These are phyloP conservation scores for Dendrobium officinale DNA, from an alignment of 106 monocot species.

Conservation along the genomic window DNA sequence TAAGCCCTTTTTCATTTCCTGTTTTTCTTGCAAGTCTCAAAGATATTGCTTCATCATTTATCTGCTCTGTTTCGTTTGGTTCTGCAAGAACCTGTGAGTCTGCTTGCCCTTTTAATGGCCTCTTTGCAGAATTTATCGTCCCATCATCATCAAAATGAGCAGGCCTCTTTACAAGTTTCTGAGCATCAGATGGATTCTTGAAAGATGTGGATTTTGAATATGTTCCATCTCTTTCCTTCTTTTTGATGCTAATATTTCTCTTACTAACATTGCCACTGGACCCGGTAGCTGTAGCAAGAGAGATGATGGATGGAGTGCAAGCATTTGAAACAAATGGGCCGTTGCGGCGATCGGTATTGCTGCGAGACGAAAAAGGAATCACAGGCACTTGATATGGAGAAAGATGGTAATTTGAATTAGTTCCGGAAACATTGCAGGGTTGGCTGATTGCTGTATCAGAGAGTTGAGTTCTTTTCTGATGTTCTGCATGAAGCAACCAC, in stretches of 20 bases:
- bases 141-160: constrained; percentile 13
- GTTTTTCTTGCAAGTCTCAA: not conserved
- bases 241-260: constrained; percentile 2
- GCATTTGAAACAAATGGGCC: too few species aligned
- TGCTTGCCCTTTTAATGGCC: not conserved
- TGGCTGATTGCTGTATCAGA: not conserved
- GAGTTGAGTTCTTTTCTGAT: constrained; percentile 8
- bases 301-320: too few species aligned
- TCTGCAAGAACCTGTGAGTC: too few species aligned
- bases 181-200: constrained; percentile 5
- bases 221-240: constrained; percentile 14
- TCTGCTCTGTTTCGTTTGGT: too few species aligned
- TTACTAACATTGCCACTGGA: constrained; percentile 4
- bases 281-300: too few species aligned
- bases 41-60: not conserved
- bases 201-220: constrained; percentile 14
- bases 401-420: not conserved
- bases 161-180: constrained; percentile 28
- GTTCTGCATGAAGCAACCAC: constrained; percentile 33
- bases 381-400: constrained; percentile 10
- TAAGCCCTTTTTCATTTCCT: constrained; percentile 6
- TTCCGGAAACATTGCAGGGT: constrained; percentile 1
- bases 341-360: too few species aligned
- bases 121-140: constrained; percentile 27
- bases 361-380: constrained; percentile 7